phyloP scores from a whole-genome alignment of 768 basidiomycete genomes.

The Amanita rimosa region DNA sequence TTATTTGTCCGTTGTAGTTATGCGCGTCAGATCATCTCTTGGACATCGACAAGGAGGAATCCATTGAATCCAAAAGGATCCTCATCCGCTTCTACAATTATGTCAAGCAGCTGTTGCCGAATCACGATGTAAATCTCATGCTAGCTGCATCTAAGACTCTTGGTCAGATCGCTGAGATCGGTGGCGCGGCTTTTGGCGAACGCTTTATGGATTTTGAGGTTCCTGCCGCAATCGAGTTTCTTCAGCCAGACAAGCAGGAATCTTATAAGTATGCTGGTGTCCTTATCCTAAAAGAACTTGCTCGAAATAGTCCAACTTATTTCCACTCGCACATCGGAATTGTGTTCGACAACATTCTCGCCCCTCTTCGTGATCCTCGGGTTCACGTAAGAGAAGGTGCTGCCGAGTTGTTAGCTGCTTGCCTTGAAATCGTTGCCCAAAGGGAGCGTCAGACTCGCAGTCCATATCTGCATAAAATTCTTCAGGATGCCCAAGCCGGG shows the following conservation, averaged over 20 bases:
- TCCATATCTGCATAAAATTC: constrained; percentile 67
- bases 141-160: constrained; percentile 87
- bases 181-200: constrained; percentile 77
- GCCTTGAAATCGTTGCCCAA: constrained; percentile 75
- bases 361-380: constrained; percentile 80
- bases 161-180: constrained; percentile 76
- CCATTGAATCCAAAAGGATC: constrained; percentile 68
- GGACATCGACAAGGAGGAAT: constrained; percentile 68
- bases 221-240: constrained; percentile 68
- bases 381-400: constrained; percentile 89
- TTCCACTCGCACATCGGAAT: constrained; percentile 83
- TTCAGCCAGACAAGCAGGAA: constrained; percentile 74
- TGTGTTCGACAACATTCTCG: constrained; percentile 88
- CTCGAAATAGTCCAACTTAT: constrained; percentile 75
- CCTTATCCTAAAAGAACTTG: constrained; percentile 87
- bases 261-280: constrained; percentile 88
- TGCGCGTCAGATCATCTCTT: constrained; percentile 51
- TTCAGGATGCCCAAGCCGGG: constrained; percentile 79
- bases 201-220: constrained; percentile 87
- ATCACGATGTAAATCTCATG: constrained; percentile 90
- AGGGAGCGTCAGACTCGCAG: constrained; percentile 59
- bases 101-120: constrained; percentile 85
- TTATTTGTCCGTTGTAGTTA: constrained; percentile 6
- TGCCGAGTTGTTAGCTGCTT: constrained; percentile 86
- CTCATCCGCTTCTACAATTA: constrained; percentile 88